Conservation (phyloP, 2,329 filamentous ascomycete genomes). For the Colletotrichum sp. region DNA sequence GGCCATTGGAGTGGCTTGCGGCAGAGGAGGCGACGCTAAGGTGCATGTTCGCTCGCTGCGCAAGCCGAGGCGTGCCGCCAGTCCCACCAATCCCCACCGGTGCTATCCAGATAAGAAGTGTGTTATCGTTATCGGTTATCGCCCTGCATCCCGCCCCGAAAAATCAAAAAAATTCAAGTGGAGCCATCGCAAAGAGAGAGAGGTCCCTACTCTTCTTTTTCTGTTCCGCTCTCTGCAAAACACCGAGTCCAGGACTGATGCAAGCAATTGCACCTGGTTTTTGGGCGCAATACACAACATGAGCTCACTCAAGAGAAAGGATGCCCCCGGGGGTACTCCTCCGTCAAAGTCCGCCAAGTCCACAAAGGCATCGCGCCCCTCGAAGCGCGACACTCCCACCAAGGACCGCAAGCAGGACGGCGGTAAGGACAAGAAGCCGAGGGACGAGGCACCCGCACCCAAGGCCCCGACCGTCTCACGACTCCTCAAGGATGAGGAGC, state of each 20-base stretch:
- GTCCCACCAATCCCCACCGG: background rate
- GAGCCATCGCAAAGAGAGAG: slow-evolving; percentile 12
- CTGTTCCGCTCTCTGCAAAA: slow-evolving; percentile 1
- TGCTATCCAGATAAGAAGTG: background rate
- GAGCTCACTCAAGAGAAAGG: slow-evolving; percentile 63
- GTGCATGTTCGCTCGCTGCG: background rate
- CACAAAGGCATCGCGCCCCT: slow-evolving; percentile 21
- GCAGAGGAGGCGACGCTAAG: background rate
- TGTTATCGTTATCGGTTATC: slow-evolving; percentile 17
- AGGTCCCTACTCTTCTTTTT: slow-evolving; percentile 6
- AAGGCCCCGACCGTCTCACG: slow-evolving; percentile 43
- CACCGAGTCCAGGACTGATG: slow-evolving; percentile 12
- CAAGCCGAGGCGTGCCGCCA: background rate
- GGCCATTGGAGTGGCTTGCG: background rate
- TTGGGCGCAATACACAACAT: slow-evolving; percentile 34
- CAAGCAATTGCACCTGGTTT: slow-evolving; percentile 18
- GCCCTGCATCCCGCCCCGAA: slow-evolving; percentile 1
- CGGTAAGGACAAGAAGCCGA: slow-evolving; percentile 35
- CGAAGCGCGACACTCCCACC: slow-evolving; percentile 17
- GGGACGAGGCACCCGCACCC: slow-evolving; percentile 28
- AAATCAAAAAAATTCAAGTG: slow-evolving; percentile 15
- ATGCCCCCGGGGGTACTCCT: slow-evolving; percentile 56
- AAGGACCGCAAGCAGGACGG: slow-evolving; percentile 37
- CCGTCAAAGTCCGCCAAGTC: slow-evolving; percentile 53
- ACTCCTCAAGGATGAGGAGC: slow-evolving; percentile 76